These are phyloP conservation scores for Apiospora rasikravindrae DNA, from an alignment of 2,329 filamentous ascomycete genomes.

Conservation along the genomic window DNA sequence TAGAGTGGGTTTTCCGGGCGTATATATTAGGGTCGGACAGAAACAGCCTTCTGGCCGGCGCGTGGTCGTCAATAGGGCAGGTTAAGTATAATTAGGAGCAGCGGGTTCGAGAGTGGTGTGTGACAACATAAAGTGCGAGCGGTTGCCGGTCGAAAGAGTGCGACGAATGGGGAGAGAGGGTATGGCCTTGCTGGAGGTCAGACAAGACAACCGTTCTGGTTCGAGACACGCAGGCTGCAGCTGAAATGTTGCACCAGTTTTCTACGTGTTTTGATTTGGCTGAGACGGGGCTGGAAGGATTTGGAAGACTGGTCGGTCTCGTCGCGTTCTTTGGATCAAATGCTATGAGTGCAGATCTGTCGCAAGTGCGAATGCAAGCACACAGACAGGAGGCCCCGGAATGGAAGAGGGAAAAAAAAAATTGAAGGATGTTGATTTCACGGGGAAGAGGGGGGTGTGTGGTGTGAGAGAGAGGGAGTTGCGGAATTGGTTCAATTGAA, in stretches of 20 bases:
- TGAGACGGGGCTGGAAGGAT: background rate
- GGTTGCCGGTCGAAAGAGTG: background rate
- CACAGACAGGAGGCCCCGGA: constrained; percentile 10
- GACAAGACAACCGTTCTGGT: constrained; percentile 9
- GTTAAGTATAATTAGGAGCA: constrained; percentile 17
- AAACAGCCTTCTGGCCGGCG: background rate
- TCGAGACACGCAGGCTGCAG: constrained; percentile 19
- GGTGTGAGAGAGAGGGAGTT: background rate
- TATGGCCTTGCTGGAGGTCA: background rate
- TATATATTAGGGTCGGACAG: constrained; percentile 14
- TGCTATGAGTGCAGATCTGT: background rate
- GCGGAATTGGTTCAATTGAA: constrained; percentile 7
- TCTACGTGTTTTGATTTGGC: constrained; percentile 13
- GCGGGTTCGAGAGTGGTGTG: constrained; percentile 9
- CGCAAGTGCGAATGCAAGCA: constrained; percentile 11
- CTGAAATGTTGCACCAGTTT: constrained; percentile 17
- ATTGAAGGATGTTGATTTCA: constrained; percentile 5
- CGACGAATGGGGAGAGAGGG: constrained; percentile 2
- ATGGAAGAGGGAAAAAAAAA: background rate
- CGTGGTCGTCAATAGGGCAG: constrained; percentile 13
- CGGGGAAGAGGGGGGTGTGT: background rate
- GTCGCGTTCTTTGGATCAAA: background rate
- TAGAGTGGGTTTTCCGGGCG: background rate
- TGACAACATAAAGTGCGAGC: constrained; percentile 13
- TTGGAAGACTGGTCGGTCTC: background rate